Evolutionary conservation across 768 basidiomycete genomes (phyloP), one percentile per base, ranked within the genome.

Genomic region (Coprinopsis marcescibilis): DNA sequence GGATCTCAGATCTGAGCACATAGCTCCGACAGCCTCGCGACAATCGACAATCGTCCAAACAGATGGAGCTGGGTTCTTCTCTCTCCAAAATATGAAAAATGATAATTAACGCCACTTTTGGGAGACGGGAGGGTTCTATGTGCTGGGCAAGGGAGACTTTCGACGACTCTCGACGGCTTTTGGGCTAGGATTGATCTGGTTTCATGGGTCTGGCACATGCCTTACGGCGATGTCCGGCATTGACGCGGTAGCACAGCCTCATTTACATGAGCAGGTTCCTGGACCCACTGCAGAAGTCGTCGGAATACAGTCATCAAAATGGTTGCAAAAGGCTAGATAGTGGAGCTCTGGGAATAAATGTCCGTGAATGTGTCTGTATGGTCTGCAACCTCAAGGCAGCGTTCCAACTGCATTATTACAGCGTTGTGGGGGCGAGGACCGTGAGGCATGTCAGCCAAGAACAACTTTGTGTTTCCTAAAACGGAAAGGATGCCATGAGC

Each of bases 211-310:
- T 40, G 40, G 47, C 40, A 42, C 26, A 35, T 36, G 25, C 30
- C 48, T 26, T 25, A 49, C 45, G 35, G 41, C 41, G 41, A 43
- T 43, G 26, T 27, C 45, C 45, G 5, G 8, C 25, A 4, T 44
- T 49, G 38, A 49, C 48, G 41, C 46, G 36, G 35, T 17, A 25
- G 43, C 48, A 49, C 48, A 49, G 48, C 48, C 48, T 24, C 48
- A 32, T 30, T 17, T 35, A 29, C 37, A n/a, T 29, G 32, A 26
- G 21, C 37, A 25, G 26, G 48, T 35, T 26, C 42, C 48, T 43
- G 41, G 30, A 27, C 48, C 48, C 41, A 43, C 32, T 49, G 36
- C 35, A n/a, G n/a, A n/a, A n/a, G n/a, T n/a, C n/a, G 5, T 32
- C 17, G 13, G 27, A 23, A 26, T 39, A 7, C 11, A 21, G 25